A percentile compares a stretch with the other conserved stretches of the same genome.
These are phyloP conservation scores for Planoprotostelium fungivorum DNA, from an alignment of 78 protist genomes.

Conservation along the genomic window DNA sequence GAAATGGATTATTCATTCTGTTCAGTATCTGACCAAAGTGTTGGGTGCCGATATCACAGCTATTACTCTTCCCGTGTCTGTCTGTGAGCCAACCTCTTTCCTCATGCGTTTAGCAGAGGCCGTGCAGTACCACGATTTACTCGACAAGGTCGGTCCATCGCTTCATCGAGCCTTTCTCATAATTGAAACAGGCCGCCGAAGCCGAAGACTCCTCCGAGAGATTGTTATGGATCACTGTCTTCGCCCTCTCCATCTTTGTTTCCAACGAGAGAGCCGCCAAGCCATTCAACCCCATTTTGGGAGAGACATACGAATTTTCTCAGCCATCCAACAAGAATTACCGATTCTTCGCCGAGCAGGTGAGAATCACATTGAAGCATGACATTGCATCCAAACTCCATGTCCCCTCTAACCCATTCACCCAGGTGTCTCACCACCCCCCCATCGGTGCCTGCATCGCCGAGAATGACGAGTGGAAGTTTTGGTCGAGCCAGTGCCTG, in stretches of 20 bases:
- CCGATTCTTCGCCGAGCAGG: constrained; percentile 51
- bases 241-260: background rate
- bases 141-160: constrained; percentile 9
- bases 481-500: constrained; percentile 21
- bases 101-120: constrained; percentile 58
- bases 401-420: background rate
- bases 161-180: background rate
- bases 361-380: background rate
- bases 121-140: constrained; percentile 36
- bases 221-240: background rate
- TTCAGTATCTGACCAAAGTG: background rate
- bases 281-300: constrained; percentile 66
- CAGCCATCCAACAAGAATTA: constrained; percentile 7
- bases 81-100: constrained; percentile 60
- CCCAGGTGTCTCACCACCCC: constrained; percentile 68
- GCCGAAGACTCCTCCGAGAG: background rate
- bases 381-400: background rate
- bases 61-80: constrained; percentile 61
- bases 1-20: background rate
- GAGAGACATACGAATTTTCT: constrained; percentile 58
- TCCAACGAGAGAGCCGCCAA: constrained; percentile 7
- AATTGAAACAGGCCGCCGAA: background rate
- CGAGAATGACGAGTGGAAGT: constrained; percentile 12
- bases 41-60: constrained; percentile 61
- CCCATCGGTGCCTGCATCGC: constrained; percentile 30